A percentile compares a stretch with the other conserved stretches of the same genome.
phyloP scores from a whole-genome alignment of 2,329 filamentous ascomycete species.

The Aspergillus ustus region DNA sequence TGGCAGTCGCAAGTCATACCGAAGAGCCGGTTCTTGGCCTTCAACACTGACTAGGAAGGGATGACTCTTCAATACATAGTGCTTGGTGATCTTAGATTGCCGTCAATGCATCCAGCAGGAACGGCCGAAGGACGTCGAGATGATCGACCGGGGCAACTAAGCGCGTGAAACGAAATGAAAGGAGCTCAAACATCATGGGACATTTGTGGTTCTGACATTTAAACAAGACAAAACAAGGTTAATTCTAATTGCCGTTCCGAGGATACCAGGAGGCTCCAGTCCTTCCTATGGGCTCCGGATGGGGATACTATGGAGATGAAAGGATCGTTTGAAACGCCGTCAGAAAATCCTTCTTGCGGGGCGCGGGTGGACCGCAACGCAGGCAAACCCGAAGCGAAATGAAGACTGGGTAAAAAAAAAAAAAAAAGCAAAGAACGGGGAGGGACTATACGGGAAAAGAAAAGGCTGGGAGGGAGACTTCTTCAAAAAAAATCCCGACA shows the following conservation, averaged over 20 bases:
- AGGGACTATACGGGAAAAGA: not conserved
- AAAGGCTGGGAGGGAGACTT: not conserved
- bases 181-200: slow-evolving; percentile 16
- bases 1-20: not conserved
- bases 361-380: slow-evolving; percentile 9
- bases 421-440: slow-evolving; percentile 4
- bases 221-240: slow-evolving; percentile 26
- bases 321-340: slow-evolving; percentile 17
- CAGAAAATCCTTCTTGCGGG: slow-evolving; percentile 18
- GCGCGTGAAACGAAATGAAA: slow-evolving; percentile 13
- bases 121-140: not conserved
- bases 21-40: not conserved
- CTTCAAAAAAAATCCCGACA: not conserved
- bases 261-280: slow-evolving; percentile 14
- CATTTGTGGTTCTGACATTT: slow-evolving; percentile 7
- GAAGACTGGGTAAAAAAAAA: not conserved
- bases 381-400: slow-evolving; percentile 9
- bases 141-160: slow-evolving; percentile 7
- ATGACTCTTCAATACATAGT: slow-evolving; percentile 6
- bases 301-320: slow-evolving; percentile 12
- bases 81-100: slow-evolving; percentile 1
- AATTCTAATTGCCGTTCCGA: slow-evolving; percentile 29
- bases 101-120: slow-evolving; percentile 3
- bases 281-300: not conserved
- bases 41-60: slow-evolving; percentile 3